Evolutionary conservation across 202 grass and related monocot species (phyloP).

Genomic region (Eragrostis tef): DNA sequence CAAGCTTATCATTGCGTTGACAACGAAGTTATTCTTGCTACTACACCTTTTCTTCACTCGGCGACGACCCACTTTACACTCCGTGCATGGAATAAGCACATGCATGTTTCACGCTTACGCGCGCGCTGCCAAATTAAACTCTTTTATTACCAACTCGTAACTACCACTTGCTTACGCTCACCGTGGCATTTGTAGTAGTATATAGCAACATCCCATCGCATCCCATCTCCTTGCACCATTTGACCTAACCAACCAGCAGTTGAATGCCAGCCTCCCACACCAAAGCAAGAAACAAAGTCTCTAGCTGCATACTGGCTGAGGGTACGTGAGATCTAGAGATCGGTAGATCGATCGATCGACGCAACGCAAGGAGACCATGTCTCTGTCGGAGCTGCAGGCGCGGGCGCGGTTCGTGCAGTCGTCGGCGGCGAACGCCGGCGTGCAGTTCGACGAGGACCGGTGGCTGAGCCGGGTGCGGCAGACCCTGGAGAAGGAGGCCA

Average conservation of each 20-base stretch:
- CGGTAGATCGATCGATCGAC: no score
- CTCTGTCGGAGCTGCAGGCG: constrained; percentile 46
- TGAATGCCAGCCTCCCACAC: no score
- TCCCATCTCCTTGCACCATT: background rate
- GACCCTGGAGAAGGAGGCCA: constrained; percentile 39
- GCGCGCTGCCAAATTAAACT: background rate
- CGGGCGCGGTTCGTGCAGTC: constrained; percentile 47
- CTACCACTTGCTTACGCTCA: background rate
- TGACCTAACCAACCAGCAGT: constrained; percentile 17
- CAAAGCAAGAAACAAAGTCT: background rate
- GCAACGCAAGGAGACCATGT: background rate
- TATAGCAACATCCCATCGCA: constrained; percentile 4
- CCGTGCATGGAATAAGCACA: background rate
- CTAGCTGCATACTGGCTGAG: background rate
- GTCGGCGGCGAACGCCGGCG: constrained; percentile 32
- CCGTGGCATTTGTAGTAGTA: background rate
- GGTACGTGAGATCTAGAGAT: no score
- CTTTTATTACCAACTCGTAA: constrained; percentile 7
- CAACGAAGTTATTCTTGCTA: background rate
- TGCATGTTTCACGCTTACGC: constrained; percentile 42
- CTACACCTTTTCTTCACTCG: constrained; percentile 7
- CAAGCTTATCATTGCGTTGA: constrained; percentile 19
- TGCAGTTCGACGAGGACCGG: constrained; percentile 53
- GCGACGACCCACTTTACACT: constrained; percentile 22
- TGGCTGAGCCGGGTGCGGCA: constrained; percentile 52